Evolutionary conservation across 2,329 filamentous ascomycete genomes (phyloP), one percentile per base, ranked within the genome.

Genomic region (Dactylella cylindrospora): DNA sequence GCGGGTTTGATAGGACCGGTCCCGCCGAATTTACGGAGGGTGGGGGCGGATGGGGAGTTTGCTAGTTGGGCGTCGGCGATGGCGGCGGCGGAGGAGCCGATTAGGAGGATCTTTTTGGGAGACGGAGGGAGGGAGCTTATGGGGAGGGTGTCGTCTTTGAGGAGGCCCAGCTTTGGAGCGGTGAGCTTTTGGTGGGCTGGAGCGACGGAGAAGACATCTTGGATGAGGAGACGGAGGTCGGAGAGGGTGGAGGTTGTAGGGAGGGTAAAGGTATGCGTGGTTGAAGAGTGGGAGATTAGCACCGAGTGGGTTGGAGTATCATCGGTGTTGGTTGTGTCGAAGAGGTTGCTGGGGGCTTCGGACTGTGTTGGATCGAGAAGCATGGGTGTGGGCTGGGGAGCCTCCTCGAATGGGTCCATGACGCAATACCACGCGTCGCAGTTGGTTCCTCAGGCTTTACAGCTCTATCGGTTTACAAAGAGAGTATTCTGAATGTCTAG

Each of bases 131-230:
- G 73, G 3, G 77, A 70, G 5, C 72, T 68, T 55, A 84, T 74
- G 2, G 76, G 72, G 38, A 82, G 73, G 2, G 73, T 67, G 0
- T 81, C 76, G 65, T 84, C 76, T 70, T 80, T 85, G 20, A 86
- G 76, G 1, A 87, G 74, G 22, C 83, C 83, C 5, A 80, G 74
- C 69, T 85, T 86, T 33, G 84, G 78, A 10, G 82, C 77, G 66
- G 88, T 77, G 70, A 86, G 78, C 70, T 88, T 88, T 69, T 88
- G 84, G 71, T 87, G 83, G 7, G 76, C 71, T 28, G 74, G 61
- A 0, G 74, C 71, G 49, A 88, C 81, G 43, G 76, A 78, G 47
- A 87, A 77, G 2, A 73, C 71, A 35, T 74, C 70, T 53, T 79
- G 75, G 66, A 88, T 80, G 62, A 78, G 75, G 43, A 76, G 71